Base-by-base conservation (phyloP, 805 yeast genomes). In the Yamadazyma takamatsuzukensis region DNA sequence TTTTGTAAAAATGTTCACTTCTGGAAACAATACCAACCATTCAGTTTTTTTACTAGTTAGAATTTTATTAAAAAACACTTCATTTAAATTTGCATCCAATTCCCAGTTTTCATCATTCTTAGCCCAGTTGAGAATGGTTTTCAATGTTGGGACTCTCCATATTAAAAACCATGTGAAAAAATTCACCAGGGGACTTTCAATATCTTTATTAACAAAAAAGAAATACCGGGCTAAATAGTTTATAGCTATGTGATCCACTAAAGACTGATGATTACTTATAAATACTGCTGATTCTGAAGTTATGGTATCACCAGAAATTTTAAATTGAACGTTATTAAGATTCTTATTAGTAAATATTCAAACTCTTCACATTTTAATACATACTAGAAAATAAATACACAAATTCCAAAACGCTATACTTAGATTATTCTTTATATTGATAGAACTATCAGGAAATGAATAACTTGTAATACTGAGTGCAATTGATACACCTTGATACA, bases 1-100 rank as follows among this genome's bases (percentile, higher is more conserved):
- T 8, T 70, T 62, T 0, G 79, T 73, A 54, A 75, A 72, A 6
- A 83, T 74, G 47, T 83, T 83, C 4, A 84, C 96, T 55, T 89
- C 97, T 0, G 97, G 97, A 44, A 88, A 88, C 6, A 84, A 42
- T 0, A 80, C 77, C 0, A 87, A 45, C 85, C 94, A 79, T 43
- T 74, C 71, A 17, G 62, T 64, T n/a, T 45, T 50, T 21, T 54
- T 66, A 17, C 67, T 64, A n/a, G 41, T 45, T 4, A 64, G 18
- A 14, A 69, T 46, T 14, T 53, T 47, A 6, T 54, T 52, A 38
- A 74, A 72, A 15, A 65, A 49, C 32, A 51, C 33, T 36, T 49
- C 42, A 48, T 59, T 51, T 25, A 64, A 53, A 33, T 51, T 54
- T 21, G 57, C 39, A 44, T 71, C 73, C 21, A 77, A 50, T 41